phyloP scores from a whole-genome alignment of 495 filamentous ascomycete species.

The Mycothermus thermophilus region DNA sequence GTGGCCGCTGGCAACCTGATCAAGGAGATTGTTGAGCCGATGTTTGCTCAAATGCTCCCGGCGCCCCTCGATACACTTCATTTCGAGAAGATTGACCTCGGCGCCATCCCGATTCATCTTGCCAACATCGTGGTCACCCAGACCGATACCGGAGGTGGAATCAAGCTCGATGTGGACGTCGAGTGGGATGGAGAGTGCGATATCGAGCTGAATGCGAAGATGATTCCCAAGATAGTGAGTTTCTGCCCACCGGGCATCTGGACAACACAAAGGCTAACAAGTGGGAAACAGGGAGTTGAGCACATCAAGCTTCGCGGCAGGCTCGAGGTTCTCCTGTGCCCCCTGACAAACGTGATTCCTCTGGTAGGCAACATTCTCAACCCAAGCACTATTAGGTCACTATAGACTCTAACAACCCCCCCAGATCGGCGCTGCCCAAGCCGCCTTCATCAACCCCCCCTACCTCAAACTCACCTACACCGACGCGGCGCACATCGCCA shows the following conservation, averaged over 20 bases:
- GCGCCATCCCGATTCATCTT: slow-evolving; percentile 21
- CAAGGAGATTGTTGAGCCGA: slow-evolving; percentile 26
- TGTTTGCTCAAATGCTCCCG: slow-evolving; percentile 27
- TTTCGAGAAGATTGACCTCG: slow-evolving; percentile 30
- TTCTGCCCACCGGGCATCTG: background rate
- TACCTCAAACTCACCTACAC: slow-evolving; percentile 27
- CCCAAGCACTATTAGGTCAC: background rate
- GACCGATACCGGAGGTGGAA: slow-evolving; percentile 21
- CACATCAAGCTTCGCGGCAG: slow-evolving; percentile 29
- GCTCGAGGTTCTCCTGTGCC: slow-evolving; percentile 25
- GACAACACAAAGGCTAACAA: background rate
- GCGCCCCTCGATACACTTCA: slow-evolving; percentile 21
- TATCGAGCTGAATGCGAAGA: slow-evolving; percentile 26
- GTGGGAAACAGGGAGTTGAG: slow-evolving; percentile 24
- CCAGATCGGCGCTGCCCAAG: slow-evolving; percentile 30
- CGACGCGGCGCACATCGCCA: slow-evolving; percentile 27
- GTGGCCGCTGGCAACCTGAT: slow-evolving; percentile 23
- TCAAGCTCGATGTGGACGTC: slow-evolving; percentile 32
- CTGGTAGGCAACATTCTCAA: slow-evolving; percentile 14
- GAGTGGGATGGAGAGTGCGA: slow-evolving; percentile 29
- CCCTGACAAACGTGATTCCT: slow-evolving; percentile 27
- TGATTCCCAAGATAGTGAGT: slow-evolving; percentile 27
- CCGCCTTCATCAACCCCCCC: slow-evolving; percentile 32
- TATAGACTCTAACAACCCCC: background rate
- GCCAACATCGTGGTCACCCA: slow-evolving; percentile 27